Evolutionary conservation across 345 rosid species (phyloP).

Genomic region (Lumnitzera littorea): DNA sequence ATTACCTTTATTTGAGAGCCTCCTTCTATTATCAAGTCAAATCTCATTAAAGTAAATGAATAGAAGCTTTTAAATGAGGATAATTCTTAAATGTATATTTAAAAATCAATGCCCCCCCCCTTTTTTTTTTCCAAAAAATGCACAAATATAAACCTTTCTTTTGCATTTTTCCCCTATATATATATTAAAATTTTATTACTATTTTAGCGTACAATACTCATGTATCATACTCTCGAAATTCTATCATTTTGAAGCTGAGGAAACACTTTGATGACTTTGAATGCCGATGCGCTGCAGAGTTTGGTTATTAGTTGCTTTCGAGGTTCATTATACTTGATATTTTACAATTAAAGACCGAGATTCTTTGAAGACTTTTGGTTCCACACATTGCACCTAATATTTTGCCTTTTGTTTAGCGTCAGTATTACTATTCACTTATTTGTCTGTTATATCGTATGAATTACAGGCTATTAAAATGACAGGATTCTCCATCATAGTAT

Average conservation of each 20-base stretch:
- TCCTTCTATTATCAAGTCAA: too few relatives aligned
- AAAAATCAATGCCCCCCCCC: too few relatives aligned
- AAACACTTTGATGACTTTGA: background rate
- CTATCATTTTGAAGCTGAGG: background rate
- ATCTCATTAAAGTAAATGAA: too few relatives aligned
- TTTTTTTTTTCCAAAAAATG: too few relatives aligned
- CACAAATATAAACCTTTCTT: too few relatives aligned
- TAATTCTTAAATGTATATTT: too few relatives aligned
- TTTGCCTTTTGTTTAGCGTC: background rate
- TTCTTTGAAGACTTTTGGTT: slow-evolving; percentile 8
- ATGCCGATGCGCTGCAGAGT: slow-evolving; percentile 1
- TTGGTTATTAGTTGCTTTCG: slow-evolving; percentile 15
- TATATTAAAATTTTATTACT: too few relatives aligned
- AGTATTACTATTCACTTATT: background rate
- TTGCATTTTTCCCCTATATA: too few relatives aligned
- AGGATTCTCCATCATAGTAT: background rate
- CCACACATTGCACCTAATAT: slow-evolving; percentile 4
- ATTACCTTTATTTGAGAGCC: too few relatives aligned
- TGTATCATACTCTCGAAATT: background rate
- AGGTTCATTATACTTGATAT: background rate
- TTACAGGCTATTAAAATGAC: background rate
- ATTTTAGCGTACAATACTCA: too few relatives aligned
- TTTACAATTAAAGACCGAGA: background rate
- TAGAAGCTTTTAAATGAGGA: too few relatives aligned
- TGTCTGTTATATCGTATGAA: background rate